Evolutionary conservation across 148 eudicot species (phyloP).

Genomic region (Amaranthus hypochondriacus): DNA sequence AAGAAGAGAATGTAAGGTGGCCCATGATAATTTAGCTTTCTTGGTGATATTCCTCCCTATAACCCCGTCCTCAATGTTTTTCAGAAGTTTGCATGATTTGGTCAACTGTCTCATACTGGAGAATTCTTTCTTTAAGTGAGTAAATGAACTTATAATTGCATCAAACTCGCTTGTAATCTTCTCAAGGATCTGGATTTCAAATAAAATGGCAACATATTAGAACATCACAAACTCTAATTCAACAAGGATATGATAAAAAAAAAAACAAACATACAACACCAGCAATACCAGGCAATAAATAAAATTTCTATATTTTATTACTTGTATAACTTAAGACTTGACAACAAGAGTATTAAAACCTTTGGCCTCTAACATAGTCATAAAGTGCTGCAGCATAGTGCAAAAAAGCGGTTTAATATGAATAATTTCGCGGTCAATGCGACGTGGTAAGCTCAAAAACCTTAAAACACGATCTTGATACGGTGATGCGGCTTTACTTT

Average conservation of each 20-base stretch:
- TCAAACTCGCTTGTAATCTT: slow-evolving; percentile 74
- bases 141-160: slow-evolving; percentile 67
- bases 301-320: neutral
- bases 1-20: slow-evolving; percentile 94
- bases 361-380: no score
- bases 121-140: slow-evolving; percentile 79
- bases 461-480: neutral
- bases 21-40: slow-evolving; percentile 76
- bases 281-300: neutral
- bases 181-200: slow-evolving; percentile 66
- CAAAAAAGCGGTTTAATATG: no score
- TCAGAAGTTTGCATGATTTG: slow-evolving; percentile 57
- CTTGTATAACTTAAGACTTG: neutral
- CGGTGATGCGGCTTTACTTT: neutral
- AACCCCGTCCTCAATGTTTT: slow-evolving; percentile 49
- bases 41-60: slow-evolving; percentile 38
- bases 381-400: no score
- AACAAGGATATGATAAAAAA: neutral
- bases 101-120: slow-evolving; percentile 61
- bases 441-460: no score
- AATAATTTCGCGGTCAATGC: no score
- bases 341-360: neutral
- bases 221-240: neutral
- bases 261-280: neutral
- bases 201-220: neutral